Conservation (phyloP, 78 protist species). For the Cavenderia fasciculata region DNA sequence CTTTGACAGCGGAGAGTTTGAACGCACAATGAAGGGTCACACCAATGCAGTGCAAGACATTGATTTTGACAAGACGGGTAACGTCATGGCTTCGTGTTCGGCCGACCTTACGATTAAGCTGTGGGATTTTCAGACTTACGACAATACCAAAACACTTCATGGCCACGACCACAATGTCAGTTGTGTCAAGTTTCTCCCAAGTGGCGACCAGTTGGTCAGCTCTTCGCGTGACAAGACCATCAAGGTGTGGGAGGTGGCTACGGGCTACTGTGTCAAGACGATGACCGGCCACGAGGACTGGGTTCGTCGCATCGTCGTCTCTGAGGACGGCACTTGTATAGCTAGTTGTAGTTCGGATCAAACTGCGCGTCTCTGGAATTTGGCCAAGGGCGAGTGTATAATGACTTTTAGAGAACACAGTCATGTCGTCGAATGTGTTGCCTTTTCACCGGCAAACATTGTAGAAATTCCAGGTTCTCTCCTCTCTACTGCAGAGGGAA, state of each 20-base stretch:
- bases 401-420: slow-evolving; percentile 80
- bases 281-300: slow-evolving; percentile 88
- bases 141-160: slow-evolving; percentile 74
- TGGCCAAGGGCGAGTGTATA: slow-evolving; percentile 82
- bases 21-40: slow-evolving; percentile 90
- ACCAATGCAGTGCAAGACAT: slow-evolving; percentile 88
- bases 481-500: slow-evolving; percentile 58
- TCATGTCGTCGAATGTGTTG: slow-evolving; percentile 90
- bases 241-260: slow-evolving; percentile 83
- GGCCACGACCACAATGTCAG: slow-evolving; percentile 92
- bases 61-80: slow-evolving; percentile 84
- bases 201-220: slow-evolving; percentile 82
- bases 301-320: slow-evolving; percentile 81
- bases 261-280: slow-evolving; percentile 86
- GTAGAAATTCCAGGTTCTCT: slow-evolving; percentile 34
- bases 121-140: slow-evolving; percentile 81
- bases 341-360: slow-evolving; percentile 83
- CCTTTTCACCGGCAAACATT: slow-evolving; percentile 81
- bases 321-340: slow-evolving; percentile 60
- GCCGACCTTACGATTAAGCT: slow-evolving; percentile 89
- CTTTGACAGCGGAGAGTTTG: slow-evolving; percentile 89
- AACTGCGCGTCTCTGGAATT: slow-evolving; percentile 84
- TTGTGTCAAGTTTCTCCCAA: slow-evolving; percentile 82
- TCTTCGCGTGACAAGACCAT: slow-evolving; percentile 88
- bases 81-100: slow-evolving; percentile 78